phyloP scores from a whole-genome alignment of 768 basidiomycete species.

The Mycena vitilis region DNA sequence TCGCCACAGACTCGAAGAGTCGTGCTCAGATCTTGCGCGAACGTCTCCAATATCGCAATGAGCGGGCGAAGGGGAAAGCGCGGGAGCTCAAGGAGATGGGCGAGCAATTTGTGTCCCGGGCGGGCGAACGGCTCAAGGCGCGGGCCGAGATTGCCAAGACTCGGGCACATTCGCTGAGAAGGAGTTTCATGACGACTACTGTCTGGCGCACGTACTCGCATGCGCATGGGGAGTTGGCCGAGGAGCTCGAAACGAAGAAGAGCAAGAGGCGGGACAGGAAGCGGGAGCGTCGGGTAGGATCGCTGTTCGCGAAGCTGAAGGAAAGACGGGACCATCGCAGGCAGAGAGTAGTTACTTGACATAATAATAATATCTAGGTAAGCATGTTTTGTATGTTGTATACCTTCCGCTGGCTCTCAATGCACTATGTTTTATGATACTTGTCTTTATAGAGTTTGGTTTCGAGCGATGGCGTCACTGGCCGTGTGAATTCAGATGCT shows the following conservation, averaged over 20 bases:
- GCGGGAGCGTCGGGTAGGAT: slow-evolving; percentile 19
- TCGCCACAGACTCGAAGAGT: slow-evolving; percentile 62
- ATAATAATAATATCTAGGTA: slow-evolving; percentile 30
- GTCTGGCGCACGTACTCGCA: slow-evolving; percentile 46
- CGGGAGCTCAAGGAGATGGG: slow-evolving; percentile 64
- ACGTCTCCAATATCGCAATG: slow-evolving; percentile 60
- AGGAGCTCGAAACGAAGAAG: slow-evolving; percentile 35
- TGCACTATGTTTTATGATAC: slow-evolving; percentile 18
- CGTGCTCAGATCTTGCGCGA: slow-evolving; percentile 58
- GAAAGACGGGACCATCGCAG: slow-evolving; percentile 30
- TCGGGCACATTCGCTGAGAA: slow-evolving; percentile 55
- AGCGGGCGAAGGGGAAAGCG: slow-evolving; percentile 64
- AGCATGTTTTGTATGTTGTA: slow-evolving; percentile 22
- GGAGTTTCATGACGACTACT: slow-evolving; percentile 48
- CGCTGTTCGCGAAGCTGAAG: slow-evolving; percentile 36
- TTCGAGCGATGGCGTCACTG: background rate
- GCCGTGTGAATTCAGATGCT: no score
- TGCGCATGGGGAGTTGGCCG: slow-evolving; percentile 47
- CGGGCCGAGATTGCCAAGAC: slow-evolving; percentile 57
- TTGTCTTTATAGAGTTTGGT: no score
- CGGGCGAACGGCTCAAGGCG: slow-evolving; percentile 54
- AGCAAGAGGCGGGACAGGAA: slow-evolving; percentile 22
- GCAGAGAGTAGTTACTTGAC: slow-evolving; percentile 23
- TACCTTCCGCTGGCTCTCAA: slow-evolving; percentile 2
- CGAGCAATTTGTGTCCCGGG: slow-evolving; percentile 55